These are phyloP conservation scores for Rhizoclosmatium globosum DNA, from an alignment of 192 early-diverging fungal species.

Conservation along the genomic window DNA sequence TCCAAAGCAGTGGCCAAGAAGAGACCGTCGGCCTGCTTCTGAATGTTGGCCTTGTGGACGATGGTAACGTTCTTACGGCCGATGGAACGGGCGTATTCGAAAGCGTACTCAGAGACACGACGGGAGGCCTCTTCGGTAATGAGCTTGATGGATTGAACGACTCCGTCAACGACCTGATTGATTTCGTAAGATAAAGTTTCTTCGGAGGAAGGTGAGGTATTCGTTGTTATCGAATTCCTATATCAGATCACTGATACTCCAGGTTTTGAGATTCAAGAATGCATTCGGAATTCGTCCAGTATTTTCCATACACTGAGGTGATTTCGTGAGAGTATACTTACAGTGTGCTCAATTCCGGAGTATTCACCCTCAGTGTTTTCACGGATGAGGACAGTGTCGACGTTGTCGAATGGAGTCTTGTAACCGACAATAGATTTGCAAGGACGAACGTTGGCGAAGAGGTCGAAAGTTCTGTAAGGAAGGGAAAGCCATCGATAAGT, in stretches of 20 bases:
- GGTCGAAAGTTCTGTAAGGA: slow-evolving; percentile 92
- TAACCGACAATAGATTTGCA: slow-evolving; percentile 97
- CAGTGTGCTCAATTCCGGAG: slow-evolving; percentile 96
- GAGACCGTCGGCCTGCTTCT: slow-evolving; percentile 94
- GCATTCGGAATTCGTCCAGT: slow-evolving; percentile 16
- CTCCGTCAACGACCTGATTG: slow-evolving; percentile 84
- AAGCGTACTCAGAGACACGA: slow-evolving; percentile 92
- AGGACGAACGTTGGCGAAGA: slow-evolving; percentile 98
- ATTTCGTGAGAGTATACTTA: slow-evolving; percentile 29
- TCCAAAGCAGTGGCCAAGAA: slow-evolving; percentile 94
- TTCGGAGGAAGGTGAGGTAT: too few species aligned
- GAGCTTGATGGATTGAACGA: slow-evolving; percentile 99
- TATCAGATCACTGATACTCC: too few species aligned
- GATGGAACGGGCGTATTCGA: slow-evolving; percentile 87
- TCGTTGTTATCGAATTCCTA: too few species aligned
- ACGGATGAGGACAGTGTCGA: slow-evolving; percentile 97
- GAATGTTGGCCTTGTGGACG: slow-evolving; percentile 94
- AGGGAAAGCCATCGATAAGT: slow-evolving; percentile 63
- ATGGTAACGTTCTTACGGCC: slow-evolving; percentile 94
- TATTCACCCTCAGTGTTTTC: slow-evolving; percentile 99
- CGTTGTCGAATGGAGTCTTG: slow-evolving; percentile 95
- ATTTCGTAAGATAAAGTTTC: not conserved
- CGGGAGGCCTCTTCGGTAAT: slow-evolving; percentile 96
- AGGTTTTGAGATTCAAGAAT: not conserved
- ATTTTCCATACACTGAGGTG: not conserved